phyloP scores from a whole-genome alignment of 495 filamentous ascomycete genomes.

The Usnea hakonensis region DNA sequence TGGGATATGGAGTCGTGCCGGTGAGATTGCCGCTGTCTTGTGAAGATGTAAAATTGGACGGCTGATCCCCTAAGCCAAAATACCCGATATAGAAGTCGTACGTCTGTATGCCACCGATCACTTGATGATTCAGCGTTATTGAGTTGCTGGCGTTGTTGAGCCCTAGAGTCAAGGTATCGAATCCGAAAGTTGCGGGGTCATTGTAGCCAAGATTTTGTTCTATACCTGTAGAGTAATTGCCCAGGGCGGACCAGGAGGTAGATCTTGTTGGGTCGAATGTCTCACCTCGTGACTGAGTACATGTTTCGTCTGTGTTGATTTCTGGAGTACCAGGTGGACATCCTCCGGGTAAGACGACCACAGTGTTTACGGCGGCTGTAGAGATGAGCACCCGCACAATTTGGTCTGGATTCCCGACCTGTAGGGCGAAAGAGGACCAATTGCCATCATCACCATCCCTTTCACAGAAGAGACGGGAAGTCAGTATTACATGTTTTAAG shows the following conservation, averaged over 20 bases:
- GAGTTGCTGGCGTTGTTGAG: slow-evolving; percentile 25
- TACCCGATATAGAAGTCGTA: slow-evolving; percentile 50
- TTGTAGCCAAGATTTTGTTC: slow-evolving; percentile 9
- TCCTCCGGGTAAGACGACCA: slow-evolving; percentile 6
- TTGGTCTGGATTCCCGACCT: slow-evolving; percentile 42
- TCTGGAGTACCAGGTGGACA: not conserved
- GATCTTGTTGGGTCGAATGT: slow-evolving; percentile 41
- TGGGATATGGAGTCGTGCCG: not conserved
- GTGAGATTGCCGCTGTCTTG: not conserved
- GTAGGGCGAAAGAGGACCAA: slow-evolving; percentile 44
- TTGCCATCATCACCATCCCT: slow-evolving; percentile 47
- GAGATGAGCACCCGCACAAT: slow-evolving; percentile 33
- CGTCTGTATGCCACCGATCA: slow-evolving; percentile 38
- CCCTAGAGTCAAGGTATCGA: slow-evolving; percentile 44
- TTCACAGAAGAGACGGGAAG: not conserved
- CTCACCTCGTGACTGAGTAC: slow-evolving; percentile 38
- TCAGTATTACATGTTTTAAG: too few species aligned
- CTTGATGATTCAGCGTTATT: slow-evolving; percentile 36
- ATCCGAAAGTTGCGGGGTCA: slow-evolving; percentile 23
- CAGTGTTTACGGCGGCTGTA: not conserved
- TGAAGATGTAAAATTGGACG: slow-evolving; percentile 29
- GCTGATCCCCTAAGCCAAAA: slow-evolving; percentile 44
- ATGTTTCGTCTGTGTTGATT: slow-evolving; percentile 23
- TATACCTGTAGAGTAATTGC: slow-evolving; percentile 1
- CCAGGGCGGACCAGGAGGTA: slow-evolving; percentile 30